A percentile compares a stretch with the other conserved stretches of the same genome.
phyloP scores from a whole-genome alignment of 805 yeast genomes.

The Lipomyces anomalus region DNA sequence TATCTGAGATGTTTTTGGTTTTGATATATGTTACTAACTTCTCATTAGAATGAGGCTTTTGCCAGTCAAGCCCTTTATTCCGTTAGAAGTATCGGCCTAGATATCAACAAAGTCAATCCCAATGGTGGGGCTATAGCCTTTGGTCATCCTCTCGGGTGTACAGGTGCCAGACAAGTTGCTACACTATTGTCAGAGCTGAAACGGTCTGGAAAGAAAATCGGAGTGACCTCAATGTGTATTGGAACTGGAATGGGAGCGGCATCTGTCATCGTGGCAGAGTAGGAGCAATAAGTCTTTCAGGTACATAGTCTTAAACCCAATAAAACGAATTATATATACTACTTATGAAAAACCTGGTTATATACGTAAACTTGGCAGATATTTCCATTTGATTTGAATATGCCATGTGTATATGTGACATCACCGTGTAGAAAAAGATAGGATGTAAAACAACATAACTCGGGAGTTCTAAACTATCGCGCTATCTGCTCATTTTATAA shows the following conservation, averaged over 20 bases:
- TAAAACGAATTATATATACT: background rate
- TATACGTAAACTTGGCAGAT: too few relatives aligned
- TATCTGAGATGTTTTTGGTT: background rate
- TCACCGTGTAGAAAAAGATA: too few relatives aligned
- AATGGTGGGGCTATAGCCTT: slow-evolving; percentile 96
- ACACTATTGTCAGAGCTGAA: slow-evolving; percentile 77
- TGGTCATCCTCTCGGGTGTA: slow-evolving; percentile 90
- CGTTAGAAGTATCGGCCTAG: slow-evolving; percentile 59
- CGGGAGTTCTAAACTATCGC: too few relatives aligned
- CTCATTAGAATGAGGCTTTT: slow-evolving; percentile 63
- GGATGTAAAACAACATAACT: too few relatives aligned
- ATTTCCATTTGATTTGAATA: too few relatives aligned
- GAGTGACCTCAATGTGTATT: slow-evolving; percentile 93
- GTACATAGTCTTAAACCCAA: too few relatives aligned
- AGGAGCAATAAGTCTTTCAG: slow-evolving; percentile 23
- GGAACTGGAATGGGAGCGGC: slow-evolving; percentile 99
- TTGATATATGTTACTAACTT: background rate
- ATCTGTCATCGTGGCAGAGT: slow-evolving; percentile 75
- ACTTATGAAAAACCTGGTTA: too few relatives aligned
- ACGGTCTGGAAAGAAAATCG: slow-evolving; percentile 62
- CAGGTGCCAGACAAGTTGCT: slow-evolving; percentile 90
- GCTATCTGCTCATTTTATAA: too few relatives aligned
- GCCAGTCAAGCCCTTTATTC: slow-evolving; percentile 90
- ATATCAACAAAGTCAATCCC: slow-evolving; percentile 69
- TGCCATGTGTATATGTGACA: too few relatives aligned